These are phyloP conservation scores for Harringtonia lauricola DNA, from an alignment of 2,329 filamentous ascomycete species.

Conservation along the genomic window DNA sequence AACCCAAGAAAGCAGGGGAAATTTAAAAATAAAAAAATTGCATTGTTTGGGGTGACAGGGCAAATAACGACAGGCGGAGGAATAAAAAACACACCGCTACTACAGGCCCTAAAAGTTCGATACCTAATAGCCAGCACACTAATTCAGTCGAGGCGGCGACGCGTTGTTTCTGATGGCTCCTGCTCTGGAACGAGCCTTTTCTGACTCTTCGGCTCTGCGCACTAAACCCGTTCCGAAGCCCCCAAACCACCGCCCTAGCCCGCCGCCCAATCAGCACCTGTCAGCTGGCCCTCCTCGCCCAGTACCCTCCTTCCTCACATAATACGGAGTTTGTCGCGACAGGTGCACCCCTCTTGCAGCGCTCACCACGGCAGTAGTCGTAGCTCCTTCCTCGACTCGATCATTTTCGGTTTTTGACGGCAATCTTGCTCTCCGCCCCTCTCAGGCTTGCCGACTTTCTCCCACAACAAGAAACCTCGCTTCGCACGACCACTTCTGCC, in stretches of 20 bases:
- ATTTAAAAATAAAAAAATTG: background rate
- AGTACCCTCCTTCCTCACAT: background rate
- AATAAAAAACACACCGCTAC: background rate
- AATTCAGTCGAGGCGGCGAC: background rate
- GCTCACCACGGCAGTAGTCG: background rate
- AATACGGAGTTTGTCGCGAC: background rate
- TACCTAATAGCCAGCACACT: background rate
- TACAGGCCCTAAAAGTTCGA: background rate
- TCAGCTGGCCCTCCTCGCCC: background rate
- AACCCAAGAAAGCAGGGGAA: background rate
- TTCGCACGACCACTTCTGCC: too few relatives aligned
- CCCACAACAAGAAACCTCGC: too few relatives aligned
- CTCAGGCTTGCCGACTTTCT: background rate
- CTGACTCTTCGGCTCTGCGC: background rate
- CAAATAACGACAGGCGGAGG: background rate
- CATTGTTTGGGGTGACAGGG: too few relatives aligned
- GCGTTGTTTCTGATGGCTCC: too few relatives aligned
- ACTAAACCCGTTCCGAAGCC: background rate
- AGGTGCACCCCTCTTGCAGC: background rate
- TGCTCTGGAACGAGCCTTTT: too few relatives aligned
- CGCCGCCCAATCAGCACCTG: background rate
- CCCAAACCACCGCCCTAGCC: background rate
- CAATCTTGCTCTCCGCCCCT: background rate
- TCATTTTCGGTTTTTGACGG: background rate
- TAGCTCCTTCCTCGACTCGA: background rate